Percentiles rank a stretch among this genome's conserved stretches.
These are phyloP conservation scores for Beauveria medogensis DNA, from an alignment of 2,329 filamentous ascomycete genomes.

Conservation along the genomic window DNA sequence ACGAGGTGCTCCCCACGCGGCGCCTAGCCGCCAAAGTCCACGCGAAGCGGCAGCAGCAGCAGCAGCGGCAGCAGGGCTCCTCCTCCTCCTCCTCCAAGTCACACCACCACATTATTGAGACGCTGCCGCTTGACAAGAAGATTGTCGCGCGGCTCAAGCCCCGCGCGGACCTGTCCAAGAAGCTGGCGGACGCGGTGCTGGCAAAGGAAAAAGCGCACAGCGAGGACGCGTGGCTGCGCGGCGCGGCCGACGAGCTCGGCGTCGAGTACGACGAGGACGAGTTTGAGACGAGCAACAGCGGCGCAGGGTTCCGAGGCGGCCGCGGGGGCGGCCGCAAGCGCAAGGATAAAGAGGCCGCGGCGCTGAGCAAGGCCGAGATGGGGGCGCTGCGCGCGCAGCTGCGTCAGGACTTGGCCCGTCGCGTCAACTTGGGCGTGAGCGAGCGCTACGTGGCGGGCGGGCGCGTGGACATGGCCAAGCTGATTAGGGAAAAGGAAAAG, in stretches of 20 bases:
- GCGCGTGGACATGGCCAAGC: slow-evolving; percentile 69
- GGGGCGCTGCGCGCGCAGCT: slow-evolving; percentile 63
- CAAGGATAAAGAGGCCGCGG: slow-evolving; percentile 63
- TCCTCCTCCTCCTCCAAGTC: no score
- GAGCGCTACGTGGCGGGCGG: slow-evolving; percentile 80
- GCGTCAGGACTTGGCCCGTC: slow-evolving; percentile 58
- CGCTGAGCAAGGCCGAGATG: slow-evolving; percentile 66
- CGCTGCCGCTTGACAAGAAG: slow-evolving; percentile 74
- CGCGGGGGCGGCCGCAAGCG: slow-evolving; percentile 65
- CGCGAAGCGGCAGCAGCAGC: slow-evolving; percentile 31
- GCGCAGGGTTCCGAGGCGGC: slow-evolving; percentile 48
- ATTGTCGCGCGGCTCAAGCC: slow-evolving; percentile 69
- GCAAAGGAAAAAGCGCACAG: slow-evolving; percentile 82
- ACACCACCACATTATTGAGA: slow-evolving; percentile 62
- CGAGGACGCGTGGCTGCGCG: slow-evolving; percentile 76
- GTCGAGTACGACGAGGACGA: slow-evolving; percentile 93
- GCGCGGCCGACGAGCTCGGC: slow-evolving; percentile 83
- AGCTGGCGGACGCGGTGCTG: slow-evolving; percentile 70
- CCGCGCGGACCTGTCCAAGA: slow-evolving; percentile 73
- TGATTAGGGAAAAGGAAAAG: slow-evolving; percentile 55
- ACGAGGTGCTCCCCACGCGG: slow-evolving; percentile 79
- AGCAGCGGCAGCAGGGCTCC: slow-evolving; percentile 16
- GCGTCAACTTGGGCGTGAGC: slow-evolving; percentile 81
- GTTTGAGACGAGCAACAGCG: slow-evolving; percentile 62
- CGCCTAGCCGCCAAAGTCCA: slow-evolving; percentile 86